phyloP scores from a whole-genome alignment of 2,329 filamentous ascomycete species.

The Phialophora chinensis region DNA sequence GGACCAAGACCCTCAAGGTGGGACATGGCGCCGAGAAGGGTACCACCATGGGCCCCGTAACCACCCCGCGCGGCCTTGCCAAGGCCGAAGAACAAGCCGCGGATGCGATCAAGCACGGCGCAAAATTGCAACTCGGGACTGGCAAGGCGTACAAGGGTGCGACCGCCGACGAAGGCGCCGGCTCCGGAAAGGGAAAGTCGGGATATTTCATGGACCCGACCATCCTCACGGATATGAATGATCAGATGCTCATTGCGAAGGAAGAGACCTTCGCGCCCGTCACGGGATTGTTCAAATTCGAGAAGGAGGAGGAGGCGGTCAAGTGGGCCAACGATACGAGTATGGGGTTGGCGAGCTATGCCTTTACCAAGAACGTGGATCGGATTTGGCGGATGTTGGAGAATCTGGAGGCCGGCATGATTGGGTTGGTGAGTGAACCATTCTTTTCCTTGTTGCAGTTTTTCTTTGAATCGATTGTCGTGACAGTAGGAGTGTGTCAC shows the following conservation, averaged over 20 bases:
- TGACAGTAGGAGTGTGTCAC: too few species aligned
- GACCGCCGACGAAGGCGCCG: conserved; percentile 59
- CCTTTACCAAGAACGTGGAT: conserved; percentile 71
- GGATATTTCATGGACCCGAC: conserved; percentile 76
- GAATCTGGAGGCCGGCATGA: conserved; percentile 72
- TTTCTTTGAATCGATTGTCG: too few species aligned
- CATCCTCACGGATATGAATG: conserved; percentile 64
- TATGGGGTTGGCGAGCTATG: conserved; percentile 61
- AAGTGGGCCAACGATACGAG: conserved; percentile 42
- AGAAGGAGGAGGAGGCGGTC: conserved; percentile 69
- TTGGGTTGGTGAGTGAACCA: conserved; percentile 58
- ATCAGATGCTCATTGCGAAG: conserved; percentile 62
- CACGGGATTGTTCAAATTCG: conserved; percentile 67
- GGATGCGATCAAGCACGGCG: conserved; percentile 69
- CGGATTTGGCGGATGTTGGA: conserved; percentile 70
- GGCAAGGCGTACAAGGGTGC: conserved; percentile 46
- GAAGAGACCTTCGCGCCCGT: conserved; percentile 73
- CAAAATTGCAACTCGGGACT: conserved; percentile 67
- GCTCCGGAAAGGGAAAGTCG: conserved; percentile 47
- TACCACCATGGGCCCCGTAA: conserved; percentile 67
- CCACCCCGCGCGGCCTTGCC: conserved; percentile 61
- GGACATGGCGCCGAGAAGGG: conserved; percentile 63
- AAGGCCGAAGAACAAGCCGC: conserved; percentile 65
- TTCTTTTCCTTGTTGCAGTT: background rate
- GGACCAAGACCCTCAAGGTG: conserved; percentile 60